Percentiles rank a stretch among this genome's conserved stretches.
phyloP scores from a whole-genome alignment of 2,329 filamentous ascomycete genomes.

The Coleophoma cylindrospora region DNA sequence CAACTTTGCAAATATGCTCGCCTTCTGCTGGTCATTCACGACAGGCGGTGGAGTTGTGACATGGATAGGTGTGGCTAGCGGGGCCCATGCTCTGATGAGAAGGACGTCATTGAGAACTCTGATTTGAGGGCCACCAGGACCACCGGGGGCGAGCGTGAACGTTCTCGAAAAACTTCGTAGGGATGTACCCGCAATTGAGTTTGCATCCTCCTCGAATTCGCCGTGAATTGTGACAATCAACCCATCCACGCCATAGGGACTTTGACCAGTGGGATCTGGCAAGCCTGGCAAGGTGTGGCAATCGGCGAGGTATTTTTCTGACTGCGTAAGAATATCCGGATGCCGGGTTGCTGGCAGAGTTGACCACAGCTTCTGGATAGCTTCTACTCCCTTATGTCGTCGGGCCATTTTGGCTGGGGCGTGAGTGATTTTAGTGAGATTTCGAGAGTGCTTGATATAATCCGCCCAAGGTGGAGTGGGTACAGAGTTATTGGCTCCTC shows the following conservation, averaged over 20 bases:
- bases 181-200: constrained; percentile 46
- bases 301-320: constrained; percentile 76
- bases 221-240: constrained; percentile 77
- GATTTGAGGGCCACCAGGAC: constrained; percentile 49
- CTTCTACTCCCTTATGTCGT: constrained; percentile 56
- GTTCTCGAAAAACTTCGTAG: constrained; percentile 78
- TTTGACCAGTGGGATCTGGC: constrained; percentile 62
- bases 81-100: constrained; percentile 60
- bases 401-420: constrained; percentile 58
- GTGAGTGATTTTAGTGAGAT: constrained; percentile 65
- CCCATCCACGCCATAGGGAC: constrained; percentile 64
- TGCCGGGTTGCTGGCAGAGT: constrained; percentile 69
- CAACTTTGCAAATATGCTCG: constrained; percentile 70
- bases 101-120: constrained; percentile 79
- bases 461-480: constrained; percentile 56
- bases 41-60: constrained; percentile 5
- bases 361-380: constrained; percentile 66
- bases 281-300: constrained; percentile 70
- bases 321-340: constrained; percentile 60
- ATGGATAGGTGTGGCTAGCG: constrained; percentile 32
- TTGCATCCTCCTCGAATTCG: constrained; percentile 73
- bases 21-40: constrained; percentile 27
- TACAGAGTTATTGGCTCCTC: constrained; percentile 33
- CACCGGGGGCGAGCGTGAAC: constrained; percentile 73
- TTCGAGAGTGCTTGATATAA: constrained; percentile 75